Conservation (phyloP, 2,329 filamentous ascomycete species). For the Fusarium caatingaense region DNA sequence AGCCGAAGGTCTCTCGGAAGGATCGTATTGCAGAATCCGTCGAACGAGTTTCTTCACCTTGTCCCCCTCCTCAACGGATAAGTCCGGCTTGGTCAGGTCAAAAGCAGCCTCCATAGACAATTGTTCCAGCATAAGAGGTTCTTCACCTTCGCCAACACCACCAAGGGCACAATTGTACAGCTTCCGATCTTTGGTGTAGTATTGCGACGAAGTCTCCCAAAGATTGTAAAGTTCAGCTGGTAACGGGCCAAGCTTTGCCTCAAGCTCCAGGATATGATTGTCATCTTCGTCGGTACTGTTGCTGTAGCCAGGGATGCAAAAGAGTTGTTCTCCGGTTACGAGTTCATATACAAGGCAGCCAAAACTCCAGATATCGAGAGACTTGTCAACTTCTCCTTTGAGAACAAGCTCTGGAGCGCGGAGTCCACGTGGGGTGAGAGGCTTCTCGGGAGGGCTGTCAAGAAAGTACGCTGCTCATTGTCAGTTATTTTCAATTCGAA, state of each 20-base stretch:
- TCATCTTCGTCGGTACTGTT: neutral
- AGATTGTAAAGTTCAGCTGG: neutral
- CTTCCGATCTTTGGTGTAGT: slow-evolving; percentile 10
- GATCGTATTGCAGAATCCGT: neutral
- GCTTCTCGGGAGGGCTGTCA: neutral
- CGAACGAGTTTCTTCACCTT: slow-evolving; percentile 1
- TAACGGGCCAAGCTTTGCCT: neutral
- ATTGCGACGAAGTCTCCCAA: slow-evolving; percentile 10
- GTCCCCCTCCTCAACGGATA: neutral
- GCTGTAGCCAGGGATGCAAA: neutral
- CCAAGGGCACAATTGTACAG: slow-evolving; percentile 16
- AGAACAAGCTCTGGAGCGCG: slow-evolving; percentile 24
- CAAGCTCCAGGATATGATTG: neutral
- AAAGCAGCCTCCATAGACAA: slow-evolving; percentile 18
- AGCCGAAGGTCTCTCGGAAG: neutral
- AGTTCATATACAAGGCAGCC: slow-evolving; percentile 30
- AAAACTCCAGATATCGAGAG: slow-evolving; percentile 29
- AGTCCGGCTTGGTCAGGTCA: neutral
- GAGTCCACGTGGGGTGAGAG: neutral
- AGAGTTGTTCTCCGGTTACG: slow-evolving; percentile 10
- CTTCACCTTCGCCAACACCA: neutral
- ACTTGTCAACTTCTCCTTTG: neutral
- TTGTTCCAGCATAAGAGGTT: neutral
- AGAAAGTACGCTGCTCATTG: slow-evolving; percentile 8
- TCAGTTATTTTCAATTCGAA: neutral